A percentile compares a stretch with the other conserved stretches of the same genome.
Conservation (phyloP, 2,329 filamentous ascomycete species). For the Orbilia blumenaviensis region DNA sequence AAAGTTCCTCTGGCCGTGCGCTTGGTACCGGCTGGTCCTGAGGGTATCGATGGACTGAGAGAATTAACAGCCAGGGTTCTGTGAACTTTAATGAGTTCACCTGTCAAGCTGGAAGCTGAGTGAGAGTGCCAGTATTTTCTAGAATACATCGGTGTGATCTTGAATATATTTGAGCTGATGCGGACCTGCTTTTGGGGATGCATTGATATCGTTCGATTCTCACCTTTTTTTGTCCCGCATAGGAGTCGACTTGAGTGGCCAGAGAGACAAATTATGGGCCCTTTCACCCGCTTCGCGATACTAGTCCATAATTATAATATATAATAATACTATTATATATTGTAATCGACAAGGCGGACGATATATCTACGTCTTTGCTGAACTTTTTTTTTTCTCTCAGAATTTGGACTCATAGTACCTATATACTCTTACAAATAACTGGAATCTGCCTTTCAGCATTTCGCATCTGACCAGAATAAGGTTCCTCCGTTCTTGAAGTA, state of each 20-base stretch:
- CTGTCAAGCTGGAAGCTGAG: not conserved
- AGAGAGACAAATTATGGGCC: not conserved
- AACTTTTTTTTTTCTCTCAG: not conserved
- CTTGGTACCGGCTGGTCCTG: not conserved
- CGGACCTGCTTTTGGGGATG: not conserved
- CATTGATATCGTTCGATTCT: not conserved
- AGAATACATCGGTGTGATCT: too few species aligned
- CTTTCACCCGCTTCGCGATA: not conserved
- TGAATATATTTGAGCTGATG: not conserved
- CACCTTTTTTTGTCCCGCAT: constrained; percentile 1
- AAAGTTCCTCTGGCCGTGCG: not conserved
- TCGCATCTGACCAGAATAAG: not conserved
- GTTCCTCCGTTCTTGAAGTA: not conserved
- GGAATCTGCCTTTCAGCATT: constrained; percentile 4
- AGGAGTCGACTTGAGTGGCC: not conserved
- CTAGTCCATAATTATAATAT: too few species aligned
- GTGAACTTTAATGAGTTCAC: not conserved
- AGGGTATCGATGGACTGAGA: not conserved
- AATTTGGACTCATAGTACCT: not conserved
- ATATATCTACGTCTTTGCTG: not conserved
- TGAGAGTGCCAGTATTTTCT: too few species aligned
- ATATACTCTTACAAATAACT: not conserved
- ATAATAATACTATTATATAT: not conserved
- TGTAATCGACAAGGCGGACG: not conserved
- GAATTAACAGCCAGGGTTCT: not conserved